Evolutionary conservation across 805 yeast species (phyloP), one percentile per base, ranked within the genome.

Genomic region (Hanseniaspora singularis): DNA sequence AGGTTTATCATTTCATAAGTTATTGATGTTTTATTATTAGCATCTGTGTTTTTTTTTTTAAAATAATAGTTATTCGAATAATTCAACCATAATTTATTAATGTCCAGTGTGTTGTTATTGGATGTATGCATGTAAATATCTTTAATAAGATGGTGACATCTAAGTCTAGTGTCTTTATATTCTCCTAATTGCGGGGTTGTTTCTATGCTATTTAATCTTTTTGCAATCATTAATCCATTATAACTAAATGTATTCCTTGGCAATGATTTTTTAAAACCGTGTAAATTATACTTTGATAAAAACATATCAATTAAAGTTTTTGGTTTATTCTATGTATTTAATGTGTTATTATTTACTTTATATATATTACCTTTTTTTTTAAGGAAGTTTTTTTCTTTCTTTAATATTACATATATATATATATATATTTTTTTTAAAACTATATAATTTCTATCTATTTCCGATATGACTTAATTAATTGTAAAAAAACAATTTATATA

Each of bases 51-150:
- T 18, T 44, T 44, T 22, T 30, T 38, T 11, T 44, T 44, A 3
- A n/a, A 7, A 19, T 37, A 44, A 12, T 44, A 44, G 11, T 44
- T 44, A 26, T 28, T 37, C 3, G 48, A 44, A 7, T 44, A 44
- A 9, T 34, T 26, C 6, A 44, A 16, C 48, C 48, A 44, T 5
- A 44, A 30, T 4, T 37, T 44, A 26, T 44, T 44, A 14, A 33
- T 44, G 18, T 44, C 33, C 14, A 44, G 19, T 6, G 48, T 37
- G 15, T 37, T 24, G 20, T 44, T 31, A 30, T 37, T 44, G 2
- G 48, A 44, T 18, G 48, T 44, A 20, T 44, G 40, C 24, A 16
- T 38, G 16, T 44, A 44, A 6, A 44, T 44, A n/a, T 36, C 33
- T 33, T 33, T 36, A 4, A 44, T 30, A 10, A 44, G 14, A 30